Evolutionary conservation across 257 asterid species (phyloP).

Genomic region (Jacaranda copaia): DNA sequence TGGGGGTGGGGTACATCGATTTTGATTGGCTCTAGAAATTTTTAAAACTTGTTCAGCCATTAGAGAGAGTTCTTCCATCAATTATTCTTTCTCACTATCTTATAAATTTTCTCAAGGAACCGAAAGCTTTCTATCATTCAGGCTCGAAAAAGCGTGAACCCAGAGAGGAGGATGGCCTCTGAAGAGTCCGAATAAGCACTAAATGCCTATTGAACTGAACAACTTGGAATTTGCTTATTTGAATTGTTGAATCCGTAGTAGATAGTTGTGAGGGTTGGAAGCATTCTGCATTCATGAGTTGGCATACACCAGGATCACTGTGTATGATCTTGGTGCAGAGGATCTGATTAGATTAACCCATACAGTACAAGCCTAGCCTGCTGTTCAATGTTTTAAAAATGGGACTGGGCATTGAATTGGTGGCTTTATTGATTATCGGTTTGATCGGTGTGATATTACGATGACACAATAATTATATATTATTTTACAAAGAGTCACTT

Average conservation of each 20-base stretch:
- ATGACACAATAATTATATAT: too few species aligned
- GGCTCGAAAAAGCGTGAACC: neutral
- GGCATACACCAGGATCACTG: constrained; percentile 19
- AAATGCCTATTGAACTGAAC: constrained; percentile 12
- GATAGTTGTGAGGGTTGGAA: constrained; percentile 29
- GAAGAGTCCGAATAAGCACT: constrained; percentile 39
- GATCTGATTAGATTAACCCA: constrained; percentile 1
- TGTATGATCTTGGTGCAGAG: constrained; percentile 25
- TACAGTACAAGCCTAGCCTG: neutral
- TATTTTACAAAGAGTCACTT: too few species aligned
- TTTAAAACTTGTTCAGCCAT: neutral
- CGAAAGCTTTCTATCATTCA: neutral
- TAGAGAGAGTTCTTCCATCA: constrained; percentile 7
- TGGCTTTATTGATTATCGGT: too few species aligned
- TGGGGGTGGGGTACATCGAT: neutral
- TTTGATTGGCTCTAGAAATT: neutral
- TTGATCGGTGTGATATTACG: too few species aligned
- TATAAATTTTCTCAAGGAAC: constrained; percentile 22
- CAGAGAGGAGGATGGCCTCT: neutral
- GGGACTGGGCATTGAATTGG: too few species aligned
- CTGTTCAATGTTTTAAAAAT: neutral
- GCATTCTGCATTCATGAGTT: constrained; percentile 21
- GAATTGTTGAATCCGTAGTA: constrained; percentile 22
- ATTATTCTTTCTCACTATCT: neutral
- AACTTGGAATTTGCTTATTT: constrained; percentile 16